Evolutionary conservation across 1,139 yeast species (phyloP), one percentile per base, ranked within the genome.

Genomic region (Pneumocystis oryctolagi): DNA sequence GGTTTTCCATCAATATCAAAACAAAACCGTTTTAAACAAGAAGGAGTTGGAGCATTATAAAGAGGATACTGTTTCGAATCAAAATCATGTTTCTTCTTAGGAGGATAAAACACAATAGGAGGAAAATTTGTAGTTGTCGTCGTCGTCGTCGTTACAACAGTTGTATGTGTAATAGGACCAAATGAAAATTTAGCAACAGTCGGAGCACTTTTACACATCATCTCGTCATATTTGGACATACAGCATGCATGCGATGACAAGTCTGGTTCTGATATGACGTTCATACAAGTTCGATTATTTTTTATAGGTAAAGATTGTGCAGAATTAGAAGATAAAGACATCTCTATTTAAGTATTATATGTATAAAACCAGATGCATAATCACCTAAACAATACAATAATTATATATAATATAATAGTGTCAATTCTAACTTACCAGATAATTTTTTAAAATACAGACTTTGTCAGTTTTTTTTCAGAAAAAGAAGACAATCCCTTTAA

Each of bases 1-100:
- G 61, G 53, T 25, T 60, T 62, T 53, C 74, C 75, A 56, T 68
- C 65, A 34, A 68, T 65, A n/a, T 63, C 63, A 61, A 73, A 74
- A 25, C 66, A 64, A 66, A 73, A 74, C 25, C 67, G 67, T 25
- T 66, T 67, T 28, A 74, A 68, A 59, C 66, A 67, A 53, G 65
- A 65, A 8, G 76, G 76, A 6, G 76, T 74, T 30, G 72, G 68
- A 16, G 70, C 68, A 53, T 65, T 63, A n/a, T 70, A 71, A 62
- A 74, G 69, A 18, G 75, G 75, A 63, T 66, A 72, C 58, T 62
- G 61, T 39, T 64, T 47, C 3, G 62, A 60, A 25, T 65, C 66
- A 60, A 60, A 62, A n/a, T 25, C 18, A n/a, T 39, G 58, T 1
- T 59, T 55, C 8, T 56, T 59, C 16, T 66, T 61, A 16, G 68